Evolutionary conservation across 352 stramenopile species (phyloP), one percentile per base, ranked within the genome.

Genomic region (Pythium rhizo-oryzae): DNA sequence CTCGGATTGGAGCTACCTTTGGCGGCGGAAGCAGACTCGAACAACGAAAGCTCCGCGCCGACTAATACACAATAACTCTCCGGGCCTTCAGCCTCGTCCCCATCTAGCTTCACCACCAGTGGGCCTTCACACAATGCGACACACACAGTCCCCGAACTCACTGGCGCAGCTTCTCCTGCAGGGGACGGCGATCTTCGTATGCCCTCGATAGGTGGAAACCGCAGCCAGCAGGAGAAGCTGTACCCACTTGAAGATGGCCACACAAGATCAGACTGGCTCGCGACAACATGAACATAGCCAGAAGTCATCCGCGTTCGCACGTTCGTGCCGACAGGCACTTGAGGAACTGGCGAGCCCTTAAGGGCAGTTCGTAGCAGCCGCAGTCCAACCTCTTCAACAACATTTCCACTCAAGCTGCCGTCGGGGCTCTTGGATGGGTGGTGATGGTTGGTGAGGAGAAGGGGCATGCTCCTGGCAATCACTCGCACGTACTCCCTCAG

Each of bases 181-280:
- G 54, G n/a, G 8, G n/a, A 21, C 1, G 57, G 63, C 33, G 58
- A 25, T 46, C 25, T 46, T 30, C 43, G 51, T 37, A 52, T 68
- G 44, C 54, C 69, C 13, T 66, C 44, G 9, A 62, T 19, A 0
- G 62, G 37, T 43, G 85, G 80, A 64, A 95, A 88, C 15, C 76
- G 71, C 1, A 92, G 50, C 87, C 87, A 95, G 41, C 82, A 93
- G 2, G 82, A 82, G 70, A 93, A 91, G 0, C 83, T 91, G 55
- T 93, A 95, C 13, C 85, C 87, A 35, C 80, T 89, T 37, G 79
- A 71, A 18, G 87, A 81, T 28, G 87, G 87, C 87, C 87, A 95
- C 12, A 78, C 43, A 33, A 80, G 80, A 64, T 92, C 85, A 11
- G 55, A 56, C 55, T 66, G 81, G 50, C 87, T 90, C 16, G 28